Evolutionary conservation across 805 yeast genomes (phyloP).

Genomic region (Starmerella scarabaei): DNA sequence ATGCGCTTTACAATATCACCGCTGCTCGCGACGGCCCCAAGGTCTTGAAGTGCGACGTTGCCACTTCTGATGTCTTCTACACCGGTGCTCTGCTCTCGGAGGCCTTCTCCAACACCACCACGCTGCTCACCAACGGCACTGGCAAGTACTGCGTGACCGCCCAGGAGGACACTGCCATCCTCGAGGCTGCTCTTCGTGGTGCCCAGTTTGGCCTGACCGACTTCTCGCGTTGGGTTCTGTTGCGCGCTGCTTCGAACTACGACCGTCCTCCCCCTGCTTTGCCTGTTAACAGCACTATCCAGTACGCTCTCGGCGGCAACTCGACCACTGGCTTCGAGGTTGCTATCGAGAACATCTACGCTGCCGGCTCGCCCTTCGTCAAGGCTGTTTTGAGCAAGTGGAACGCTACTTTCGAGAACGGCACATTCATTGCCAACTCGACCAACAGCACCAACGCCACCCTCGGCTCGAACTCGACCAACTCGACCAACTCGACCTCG

Average conservation of each 20-base stretch:
- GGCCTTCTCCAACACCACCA: constrained; percentile 37
- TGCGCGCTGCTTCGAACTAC: constrained; percentile 52
- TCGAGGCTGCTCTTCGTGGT: constrained; percentile 46
- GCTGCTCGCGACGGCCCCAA: constrained; percentile 41
- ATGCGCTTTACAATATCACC: constrained; percentile 36
- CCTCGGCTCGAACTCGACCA: constrained; percentile 18
- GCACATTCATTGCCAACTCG: constrained; percentile 36
- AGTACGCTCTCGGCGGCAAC: constrained; percentile 36
- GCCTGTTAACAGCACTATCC: constrained; percentile 31
- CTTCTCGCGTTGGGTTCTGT: constrained; percentile 42
- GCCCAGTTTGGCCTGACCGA: constrained; percentile 43
- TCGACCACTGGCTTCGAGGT: constrained; percentile 41
- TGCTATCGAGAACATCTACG: constrained; percentile 39
- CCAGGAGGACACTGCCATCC: constrained; percentile 55
- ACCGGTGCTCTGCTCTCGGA: constrained; percentile 41
- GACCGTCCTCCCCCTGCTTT: constrained; percentile 39
- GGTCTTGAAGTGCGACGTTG: constrained; percentile 43
- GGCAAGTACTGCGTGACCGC: constrained; percentile 49
- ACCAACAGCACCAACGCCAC: constrained; percentile 33
- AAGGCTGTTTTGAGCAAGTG: constrained; percentile 40
- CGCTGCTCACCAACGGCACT: constrained; percentile 43
- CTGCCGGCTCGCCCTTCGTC: constrained; percentile 43
- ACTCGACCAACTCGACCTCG: constrained; percentile 27
- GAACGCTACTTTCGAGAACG: constrained; percentile 16
- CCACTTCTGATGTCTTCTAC: constrained; percentile 50